Evolutionary conservation across 2,329 filamentous ascomycete genomes (phyloP).

Genomic region (Didymella lethalis): DNA sequence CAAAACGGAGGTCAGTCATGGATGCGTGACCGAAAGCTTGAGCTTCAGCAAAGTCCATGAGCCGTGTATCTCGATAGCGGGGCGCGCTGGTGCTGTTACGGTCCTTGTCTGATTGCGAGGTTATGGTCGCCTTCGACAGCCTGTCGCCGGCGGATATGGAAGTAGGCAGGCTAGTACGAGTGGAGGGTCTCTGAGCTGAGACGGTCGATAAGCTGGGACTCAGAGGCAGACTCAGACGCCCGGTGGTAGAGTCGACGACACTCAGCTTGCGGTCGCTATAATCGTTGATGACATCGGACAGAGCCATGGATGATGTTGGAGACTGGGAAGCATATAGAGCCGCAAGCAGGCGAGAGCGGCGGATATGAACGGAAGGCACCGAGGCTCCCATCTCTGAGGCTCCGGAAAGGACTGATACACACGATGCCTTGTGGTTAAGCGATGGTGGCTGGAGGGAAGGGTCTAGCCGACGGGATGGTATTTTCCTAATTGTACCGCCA

Average conservation of each 20-base stretch:
- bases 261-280: conserved; percentile 56
- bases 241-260: conserved; percentile 49
- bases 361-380: conserved; percentile 52
- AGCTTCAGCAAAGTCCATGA: conserved; percentile 56
- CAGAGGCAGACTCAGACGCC: conserved; percentile 49
- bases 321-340: conserved; percentile 59
- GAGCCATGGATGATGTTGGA: conserved; percentile 61
- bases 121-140: conserved; percentile 43
- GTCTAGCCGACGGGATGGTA: conserved; percentile 25
- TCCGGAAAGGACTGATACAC: conserved; percentile 44
- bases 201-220: conserved; percentile 43
- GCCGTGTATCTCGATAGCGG: conserved; percentile 64
- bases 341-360: conserved; percentile 60
- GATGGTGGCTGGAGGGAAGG: conserved; percentile 43
- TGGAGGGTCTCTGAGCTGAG: conserved; percentile 41
- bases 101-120: conserved; percentile 45
- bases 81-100: conserved; percentile 43
- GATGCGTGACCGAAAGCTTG: conserved; percentile 53
- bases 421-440: conserved; percentile 35
- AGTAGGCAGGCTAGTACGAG: conserved; percentile 47
- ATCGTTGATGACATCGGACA: conserved; percentile 62
- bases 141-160: conserved; percentile 40
- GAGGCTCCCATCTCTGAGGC: conserved; percentile 31
- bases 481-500: conserved; percentile 16
- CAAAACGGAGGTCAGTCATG: conserved; percentile 78